These are phyloP conservation scores for Phaffia australis DNA, from an alignment of 768 basidiomycete species.

Conservation along the genomic window DNA sequence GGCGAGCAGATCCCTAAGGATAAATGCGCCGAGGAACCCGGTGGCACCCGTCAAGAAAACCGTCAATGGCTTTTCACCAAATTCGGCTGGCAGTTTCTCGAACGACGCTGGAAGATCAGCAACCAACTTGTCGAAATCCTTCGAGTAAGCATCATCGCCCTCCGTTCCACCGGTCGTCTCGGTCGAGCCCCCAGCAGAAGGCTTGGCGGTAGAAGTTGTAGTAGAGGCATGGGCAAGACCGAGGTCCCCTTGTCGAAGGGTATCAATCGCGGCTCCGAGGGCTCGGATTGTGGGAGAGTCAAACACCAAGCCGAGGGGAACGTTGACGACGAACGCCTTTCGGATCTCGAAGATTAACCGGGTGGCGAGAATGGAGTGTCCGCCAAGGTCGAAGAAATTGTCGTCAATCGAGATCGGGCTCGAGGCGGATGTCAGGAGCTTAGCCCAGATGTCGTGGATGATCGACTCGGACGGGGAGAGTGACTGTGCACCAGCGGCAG, in stretches of 20 bases:
- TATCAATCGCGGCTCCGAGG: constrained; percentile 65
- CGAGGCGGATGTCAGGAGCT: constrained; percentile 66
- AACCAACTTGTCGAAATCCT: constrained; percentile 60
- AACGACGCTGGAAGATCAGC: constrained; percentile 54
- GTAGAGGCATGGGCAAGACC: constrained; percentile 46
- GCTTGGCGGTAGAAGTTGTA: constrained; percentile 26
- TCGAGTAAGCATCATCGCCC: constrained; percentile 55
- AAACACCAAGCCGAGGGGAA: constrained; percentile 83
- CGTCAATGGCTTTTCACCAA: constrained; percentile 49
- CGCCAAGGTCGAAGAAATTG: constrained; percentile 95
- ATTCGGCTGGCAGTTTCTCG: constrained; percentile 50
- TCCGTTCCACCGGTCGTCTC: constrained; percentile 27
- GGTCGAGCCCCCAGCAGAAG: constrained; percentile 21
- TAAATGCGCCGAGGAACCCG: constrained; percentile 90
- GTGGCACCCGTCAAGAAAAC: constrained; percentile 95
- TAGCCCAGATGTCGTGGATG: constrained; percentile 74
- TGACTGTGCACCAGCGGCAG: constrained; percentile 31
- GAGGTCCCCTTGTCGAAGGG: constrained; percentile 64
- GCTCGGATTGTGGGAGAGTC: constrained; percentile 73
- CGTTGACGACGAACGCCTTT: constrained; percentile 78
- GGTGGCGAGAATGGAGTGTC: constrained; percentile 95
- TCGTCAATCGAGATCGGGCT: constrained; percentile 74
- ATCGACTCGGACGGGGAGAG: constrained; percentile 63
- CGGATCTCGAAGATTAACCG: constrained; percentile 93
- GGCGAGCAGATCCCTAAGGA: constrained; percentile 66